Conservation (phyloP, 2,329 filamentous ascomycete species). For the Fusarium beomiforme region DNA sequence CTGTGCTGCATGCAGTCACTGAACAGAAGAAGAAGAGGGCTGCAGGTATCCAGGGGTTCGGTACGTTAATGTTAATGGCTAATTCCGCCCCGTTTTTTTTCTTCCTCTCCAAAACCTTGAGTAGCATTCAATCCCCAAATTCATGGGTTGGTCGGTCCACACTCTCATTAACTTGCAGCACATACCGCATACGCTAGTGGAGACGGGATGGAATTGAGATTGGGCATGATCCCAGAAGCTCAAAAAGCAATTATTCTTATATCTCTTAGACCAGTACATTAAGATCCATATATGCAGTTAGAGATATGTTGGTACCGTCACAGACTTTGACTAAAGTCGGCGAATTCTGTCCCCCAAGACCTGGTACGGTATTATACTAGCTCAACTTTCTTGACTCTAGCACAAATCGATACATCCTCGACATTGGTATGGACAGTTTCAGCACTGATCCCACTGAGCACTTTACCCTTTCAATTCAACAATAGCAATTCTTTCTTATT, state of each 20-base stretch:
- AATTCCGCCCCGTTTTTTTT: conserved; percentile 17
- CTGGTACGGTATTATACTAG: conserved; percentile 9
- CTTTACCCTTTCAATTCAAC: conserved; percentile 14
- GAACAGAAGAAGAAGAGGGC: not conserved
- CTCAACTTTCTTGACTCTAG: conserved; percentile 19
- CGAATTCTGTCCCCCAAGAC: conserved; percentile 4
- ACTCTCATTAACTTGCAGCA: conserved; percentile 31
- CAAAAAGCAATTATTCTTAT: conserved; percentile 34
- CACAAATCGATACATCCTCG: not conserved
- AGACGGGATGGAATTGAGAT: conserved; percentile 21
- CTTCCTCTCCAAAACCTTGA: not conserved
- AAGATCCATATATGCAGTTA: not conserved
- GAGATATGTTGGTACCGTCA: not conserved
- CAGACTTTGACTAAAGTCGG: not conserved
- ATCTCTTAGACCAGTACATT: not conserved
- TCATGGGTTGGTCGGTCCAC: conserved; percentile 22
- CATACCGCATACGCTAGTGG: conserved; percentile 16
- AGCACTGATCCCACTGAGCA: not conserved
- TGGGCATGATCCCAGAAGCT: conserved; percentile 23
- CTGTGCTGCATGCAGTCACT: not conserved
- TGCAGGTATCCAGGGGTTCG: not conserved
- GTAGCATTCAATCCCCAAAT: conserved; percentile 11
- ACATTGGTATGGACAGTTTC: not conserved
- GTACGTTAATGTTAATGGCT: not conserved
- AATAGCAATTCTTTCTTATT: conserved; percentile 9